Base-by-base conservation (phyloP, 352 stramenopile genomes). In the Globisporangium cylindrosporum region DNA sequence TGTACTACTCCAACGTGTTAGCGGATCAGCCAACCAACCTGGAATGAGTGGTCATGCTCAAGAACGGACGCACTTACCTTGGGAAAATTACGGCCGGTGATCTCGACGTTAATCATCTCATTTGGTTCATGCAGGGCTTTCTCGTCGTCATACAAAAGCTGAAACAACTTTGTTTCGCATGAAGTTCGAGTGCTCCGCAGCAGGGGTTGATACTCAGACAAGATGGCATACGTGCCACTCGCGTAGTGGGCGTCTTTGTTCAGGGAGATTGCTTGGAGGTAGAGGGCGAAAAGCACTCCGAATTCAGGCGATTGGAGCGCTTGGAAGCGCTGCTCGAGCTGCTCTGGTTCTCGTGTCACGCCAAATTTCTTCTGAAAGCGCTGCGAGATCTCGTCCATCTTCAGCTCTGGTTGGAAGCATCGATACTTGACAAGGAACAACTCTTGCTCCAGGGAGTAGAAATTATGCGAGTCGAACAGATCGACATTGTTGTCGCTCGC, bases 141-240 rank as follows among this genome's bases (percentile, higher is more conserved):
- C n/a, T 89, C 74, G 29, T 81, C 68, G 38, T 86, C 74, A 64
- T 92, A 89, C n/a, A 88, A 73, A 32, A 90, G 74, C 59, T 91
- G 83, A 20, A 90, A 84, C 18, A 92, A 74, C 29, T 74, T 74
- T 0, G 74, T 87, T 65, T 91, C 83, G 32, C 83, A 91, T 0
- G 75, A 81, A 5, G 81, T 82, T 15, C 78, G 75, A 8, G 80
- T 75, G 27, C 78, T 80, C 29, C 80, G 77, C 5, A 93, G 68
- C 3, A 89, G 58, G 15, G 70, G 27, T 8, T 88, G 81, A 43
- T 86, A 90, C 48, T 77, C 74, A 1, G 81, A 72, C 53, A 84
- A 72, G 61, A 82, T 72, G 27, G 70, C 61, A 62, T 74, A 77
- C 38, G 75, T 68, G 20, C 68, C 56, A 10, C 62, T 73, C 0